Evolutionary conservation across 2,329 filamentous ascomycete species (phyloP).

Genomic region (Aspergillus hiratsukae): DNA sequence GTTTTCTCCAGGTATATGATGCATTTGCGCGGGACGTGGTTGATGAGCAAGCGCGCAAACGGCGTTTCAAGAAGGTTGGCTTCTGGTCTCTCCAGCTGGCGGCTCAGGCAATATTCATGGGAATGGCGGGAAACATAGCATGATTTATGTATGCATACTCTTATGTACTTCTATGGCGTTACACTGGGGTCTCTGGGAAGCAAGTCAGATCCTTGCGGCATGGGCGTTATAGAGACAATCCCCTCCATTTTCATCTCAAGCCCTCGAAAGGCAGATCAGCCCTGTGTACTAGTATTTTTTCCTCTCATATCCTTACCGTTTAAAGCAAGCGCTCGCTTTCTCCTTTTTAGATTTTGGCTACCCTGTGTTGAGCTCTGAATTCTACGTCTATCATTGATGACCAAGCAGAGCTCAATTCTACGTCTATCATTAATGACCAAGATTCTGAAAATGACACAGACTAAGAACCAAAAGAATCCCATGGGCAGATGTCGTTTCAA

Average conservation of each 20-base stretch:
- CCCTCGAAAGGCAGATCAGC: neutral
- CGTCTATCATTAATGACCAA: neutral
- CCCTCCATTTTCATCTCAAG: neutral
- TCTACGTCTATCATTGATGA: neutral
- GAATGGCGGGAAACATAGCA: constrained; percentile 77
- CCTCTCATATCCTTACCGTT: neutral
- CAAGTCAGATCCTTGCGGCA: neutral
- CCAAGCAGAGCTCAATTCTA: neutral
- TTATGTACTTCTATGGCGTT: neutral
- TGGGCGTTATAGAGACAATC: neutral
- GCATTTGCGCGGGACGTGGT: constrained; percentile 90
- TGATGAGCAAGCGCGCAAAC: constrained; percentile 78
- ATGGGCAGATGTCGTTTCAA: neutral
- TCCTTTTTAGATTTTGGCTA: neutral
- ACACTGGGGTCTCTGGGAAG: neutral
- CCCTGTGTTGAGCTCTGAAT: neutral
- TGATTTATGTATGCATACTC: constrained; percentile 29
- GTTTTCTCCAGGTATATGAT: constrained; percentile 64
- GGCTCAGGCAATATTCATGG: constrained; percentile 89
- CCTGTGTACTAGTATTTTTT: neutral
- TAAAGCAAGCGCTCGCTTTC: neutral
- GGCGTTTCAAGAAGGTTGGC: constrained; percentile 90
- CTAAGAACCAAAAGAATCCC: neutral
- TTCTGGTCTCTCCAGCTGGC: constrained; percentile 93
- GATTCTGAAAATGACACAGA: neutral